phyloP scores from a whole-genome alignment of 1,139 yeast species.

The Yamadazyma epiphylla region DNA sequence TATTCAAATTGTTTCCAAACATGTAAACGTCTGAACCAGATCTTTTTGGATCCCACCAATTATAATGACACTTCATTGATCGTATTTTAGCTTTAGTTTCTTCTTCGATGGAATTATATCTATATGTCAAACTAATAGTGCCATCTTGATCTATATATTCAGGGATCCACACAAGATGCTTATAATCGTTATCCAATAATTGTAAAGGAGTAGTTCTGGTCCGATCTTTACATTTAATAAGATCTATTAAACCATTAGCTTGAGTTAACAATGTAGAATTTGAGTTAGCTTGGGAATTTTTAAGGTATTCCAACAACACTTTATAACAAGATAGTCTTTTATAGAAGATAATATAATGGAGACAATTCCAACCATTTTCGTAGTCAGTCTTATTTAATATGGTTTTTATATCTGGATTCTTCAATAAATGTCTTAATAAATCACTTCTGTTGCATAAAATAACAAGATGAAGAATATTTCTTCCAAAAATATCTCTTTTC shows the following conservation, averaged over 20 bases:
- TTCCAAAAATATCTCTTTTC: slow-evolving; percentile 68
- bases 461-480: slow-evolving; percentile 61
- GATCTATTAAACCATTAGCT: slow-evolving; percentile 26
- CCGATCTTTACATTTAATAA: slow-evolving; percentile 61
- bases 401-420: slow-evolving; percentile 35
- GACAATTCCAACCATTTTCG: slow-evolving; percentile 82
- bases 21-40: slow-evolving; percentile 63
- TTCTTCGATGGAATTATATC: slow-evolving; percentile 14
- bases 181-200: slow-evolving; percentile 43
- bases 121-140: slow-evolving; percentile 18
- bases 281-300: slow-evolving; percentile 9
- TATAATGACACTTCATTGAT: slow-evolving; percentile 11
- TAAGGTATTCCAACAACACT: slow-evolving; percentile 38
- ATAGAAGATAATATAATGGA: slow-evolving; percentile 63
- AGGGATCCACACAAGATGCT: slow-evolving; percentile 41
- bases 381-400: slow-evolving; percentile 50
- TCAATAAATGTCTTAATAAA: slow-evolving; percentile 43
- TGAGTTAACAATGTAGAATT: slow-evolving; percentile 16
- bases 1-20: slow-evolving; percentile 64
- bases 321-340: slow-evolving; percentile 59
- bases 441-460: slow-evolving; percentile 51
- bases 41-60: slow-evolving; percentile 34
- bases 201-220: slow-evolving; percentile 65
- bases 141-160: slow-evolving; percentile 35
- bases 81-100: slow-evolving; percentile 5